Conservation (phyloP, 352 stramenopile genomes). For the Blastocystis sp. region DNA sequence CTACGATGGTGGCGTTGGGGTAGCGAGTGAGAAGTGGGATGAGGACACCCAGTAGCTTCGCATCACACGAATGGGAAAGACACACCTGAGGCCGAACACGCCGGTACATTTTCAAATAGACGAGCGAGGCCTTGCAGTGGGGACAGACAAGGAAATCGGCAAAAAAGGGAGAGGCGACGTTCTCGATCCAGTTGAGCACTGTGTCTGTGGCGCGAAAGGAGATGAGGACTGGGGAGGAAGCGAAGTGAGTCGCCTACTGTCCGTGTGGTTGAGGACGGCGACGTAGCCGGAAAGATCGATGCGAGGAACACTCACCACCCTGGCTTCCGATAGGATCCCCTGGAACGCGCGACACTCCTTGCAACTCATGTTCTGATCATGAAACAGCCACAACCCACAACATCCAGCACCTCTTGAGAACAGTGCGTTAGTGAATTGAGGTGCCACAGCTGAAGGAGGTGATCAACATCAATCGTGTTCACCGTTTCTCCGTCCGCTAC, state of each 20-base stretch:
- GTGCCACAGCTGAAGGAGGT: not conserved
- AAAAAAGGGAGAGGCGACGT: conserved; percentile 6
- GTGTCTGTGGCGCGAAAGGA: conserved; percentile 8
- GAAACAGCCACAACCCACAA: not conserved
- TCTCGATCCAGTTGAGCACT: conserved; percentile 25
- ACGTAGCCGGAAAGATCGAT: conserved; percentile 27
- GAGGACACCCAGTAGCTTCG: not conserved
- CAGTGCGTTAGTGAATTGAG: conserved; percentile 46
- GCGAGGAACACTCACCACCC: not conserved
- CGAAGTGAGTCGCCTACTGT: not conserved
- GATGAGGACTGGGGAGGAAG: conserved; percentile 11
- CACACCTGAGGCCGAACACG: not conserved
- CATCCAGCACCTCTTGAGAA: not conserved
- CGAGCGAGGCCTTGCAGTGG: not conserved
- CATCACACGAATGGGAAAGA: not conserved
- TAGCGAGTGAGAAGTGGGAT: not conserved
- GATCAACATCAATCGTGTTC: not conserved
- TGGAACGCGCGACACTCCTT: not conserved
- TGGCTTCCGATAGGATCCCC: not conserved
- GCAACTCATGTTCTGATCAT: conserved; percentile 11
- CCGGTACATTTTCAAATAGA: conserved; percentile 8
- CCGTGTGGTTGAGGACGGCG: not conserved
- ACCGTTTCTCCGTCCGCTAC: too few species aligned
- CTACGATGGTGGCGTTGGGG: not conserved
- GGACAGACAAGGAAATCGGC: conserved; percentile 16